Conservation (phyloP, 495 filamentous ascomycete species). For the Penicillium argentinense region DNA sequence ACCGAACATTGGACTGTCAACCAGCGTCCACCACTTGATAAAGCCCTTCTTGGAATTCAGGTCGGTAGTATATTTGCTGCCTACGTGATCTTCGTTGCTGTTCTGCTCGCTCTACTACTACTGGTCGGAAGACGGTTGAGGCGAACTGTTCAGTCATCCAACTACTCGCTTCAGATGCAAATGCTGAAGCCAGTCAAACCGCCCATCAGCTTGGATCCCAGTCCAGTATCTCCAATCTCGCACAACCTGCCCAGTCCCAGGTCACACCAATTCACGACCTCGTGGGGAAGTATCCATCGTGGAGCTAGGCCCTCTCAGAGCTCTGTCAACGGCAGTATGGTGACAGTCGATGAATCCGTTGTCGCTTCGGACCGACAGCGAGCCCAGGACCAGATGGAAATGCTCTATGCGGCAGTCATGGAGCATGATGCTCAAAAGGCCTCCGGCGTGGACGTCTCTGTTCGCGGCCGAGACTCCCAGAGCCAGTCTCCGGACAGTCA, state of each 20-base stretch:
- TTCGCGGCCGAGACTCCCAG: slow-evolving; percentile 21
- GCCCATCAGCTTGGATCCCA: slow-evolving; percentile 48
- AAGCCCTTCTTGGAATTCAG: slow-evolving; percentile 65
- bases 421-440: slow-evolving; percentile 77
- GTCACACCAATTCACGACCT: slow-evolving; percentile 33
- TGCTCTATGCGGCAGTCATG: slow-evolving; percentile 89
- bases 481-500: slow-evolving; percentile 36
- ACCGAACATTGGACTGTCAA: slow-evolving; percentile 11
- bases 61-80: slow-evolving; percentile 77
- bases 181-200: slow-evolving; percentile 59
- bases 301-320: slow-evolving; percentile 33
- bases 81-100: slow-evolving; percentile 70
- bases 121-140: slow-evolving; percentile 61
- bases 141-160: slow-evolving; percentile 50
- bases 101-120: slow-evolving; percentile 66
- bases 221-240: slow-evolving; percentile 43
- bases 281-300: slow-evolving; percentile 45
- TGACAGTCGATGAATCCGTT: slow-evolving; percentile 71
- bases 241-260: slow-evolving; percentile 42
- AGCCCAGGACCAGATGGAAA: slow-evolving; percentile 78
- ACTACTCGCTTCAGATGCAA: slow-evolving; percentile 57
- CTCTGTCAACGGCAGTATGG: slow-evolving; percentile 49
- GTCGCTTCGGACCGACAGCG: slow-evolving; percentile 69
- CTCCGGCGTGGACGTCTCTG: slow-evolving; percentile 22
- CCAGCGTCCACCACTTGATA: slow-evolving; percentile 38